A percentile compares a stretch with the other conserved stretches of the same genome.
Evolutionary conservation across 768 basidiomycete genomes (phyloP).

Genomic region (Myochromella boudieri): DNA sequence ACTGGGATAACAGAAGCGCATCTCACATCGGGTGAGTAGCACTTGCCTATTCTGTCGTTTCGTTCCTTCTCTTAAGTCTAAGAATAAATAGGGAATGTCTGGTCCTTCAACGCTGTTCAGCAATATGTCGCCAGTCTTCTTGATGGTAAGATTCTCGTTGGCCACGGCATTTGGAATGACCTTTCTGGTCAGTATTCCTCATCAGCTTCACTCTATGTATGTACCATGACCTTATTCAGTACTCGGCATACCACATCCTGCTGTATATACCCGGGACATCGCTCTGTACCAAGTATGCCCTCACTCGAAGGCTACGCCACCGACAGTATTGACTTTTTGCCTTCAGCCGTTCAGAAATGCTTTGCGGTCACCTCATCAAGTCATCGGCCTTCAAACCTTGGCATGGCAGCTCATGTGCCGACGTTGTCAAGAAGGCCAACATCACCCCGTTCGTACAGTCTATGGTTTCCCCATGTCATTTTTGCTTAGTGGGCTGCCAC

Average conservation of each 20-base stretch:
- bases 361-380: slow-evolving; percentile 62
- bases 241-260: slow-evolving; percentile 78
- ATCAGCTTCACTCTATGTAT: slow-evolving; percentile 13
- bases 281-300: slow-evolving; percentile 61
- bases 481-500: slow-evolving; percentile 13
- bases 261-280: slow-evolving; percentile 77
- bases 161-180: slow-evolving; percentile 80
- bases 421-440: slow-evolving; percentile 69
- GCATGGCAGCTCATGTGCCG: slow-evolving; percentile 83
- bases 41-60: not conserved
- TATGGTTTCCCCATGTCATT: slow-evolving; percentile 7
- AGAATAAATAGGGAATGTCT: slow-evolving; percentile 49
- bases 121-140: slow-evolving; percentile 63
- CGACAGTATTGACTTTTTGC: not conserved
- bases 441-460: slow-evolving; percentile 62
- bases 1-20: slow-evolving; percentile 51
- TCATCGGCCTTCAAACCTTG: slow-evolving; percentile 74
- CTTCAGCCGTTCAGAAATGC: slow-evolving; percentile 70
- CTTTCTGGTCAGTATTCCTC: slow-evolving; percentile 55
- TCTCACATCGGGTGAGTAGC: slow-evolving; percentile 36
- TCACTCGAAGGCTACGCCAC: slow-evolving; percentile 17
- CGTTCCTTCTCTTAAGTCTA: not conserved
- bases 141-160: slow-evolving; percentile 70
- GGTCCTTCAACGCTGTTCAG: slow-evolving; percentile 64
- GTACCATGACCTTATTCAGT: slow-evolving; percentile 40